Percentiles rank a stretch among this genome's conserved stretches.
Conservation (phyloP, 23 red algal genomes). For the Cyanidioschyzon merolae region DNA sequence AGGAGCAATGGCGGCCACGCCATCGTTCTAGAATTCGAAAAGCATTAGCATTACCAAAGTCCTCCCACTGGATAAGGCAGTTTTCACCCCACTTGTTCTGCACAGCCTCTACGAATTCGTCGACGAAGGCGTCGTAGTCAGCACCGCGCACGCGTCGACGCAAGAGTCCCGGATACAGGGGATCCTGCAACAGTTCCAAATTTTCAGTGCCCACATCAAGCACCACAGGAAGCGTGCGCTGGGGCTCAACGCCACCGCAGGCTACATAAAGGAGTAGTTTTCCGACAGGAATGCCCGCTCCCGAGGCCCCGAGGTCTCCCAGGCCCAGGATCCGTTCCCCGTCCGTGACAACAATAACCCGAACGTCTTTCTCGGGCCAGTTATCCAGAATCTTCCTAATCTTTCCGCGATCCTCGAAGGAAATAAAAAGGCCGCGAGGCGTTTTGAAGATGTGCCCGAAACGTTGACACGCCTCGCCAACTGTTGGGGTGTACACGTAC, state of each 20-base stretch:
- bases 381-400: slow-evolving; percentile 86
- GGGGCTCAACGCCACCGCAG: slow-evolving; percentile 61
- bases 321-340: slow-evolving; percentile 78
- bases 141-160: slow-evolving; percentile 44
- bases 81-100: slow-evolving; percentile 58
- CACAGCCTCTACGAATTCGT: slow-evolving; percentile 84
- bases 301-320: slow-evolving; percentile 69
- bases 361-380: slow-evolving; percentile 73
- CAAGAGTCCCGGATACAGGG: slow-evolving; percentile 73
- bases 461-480: slow-evolving; percentile 72
- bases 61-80: slow-evolving; percentile 90
- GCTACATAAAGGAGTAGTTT: slow-evolving; percentile 85
- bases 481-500: slow-evolving; percentile 91
- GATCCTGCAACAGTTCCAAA: slow-evolving; percentile 48
- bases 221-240: slow-evolving; percentile 58
- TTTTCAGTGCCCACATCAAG: slow-evolving; percentile 97
- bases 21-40: slow-evolving; percentile 54
- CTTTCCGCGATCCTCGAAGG: slow-evolving; percentile 42
- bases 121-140: slow-evolving; percentile 67
- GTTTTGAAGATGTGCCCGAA: slow-evolving; percentile 84
- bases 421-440: slow-evolving; percentile 86
- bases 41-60: slow-evolving; percentile 84
- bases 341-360: slow-evolving; percentile 94
- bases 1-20: slow-evolving; percentile 42
- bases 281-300: slow-evolving; percentile 88